Evolutionary conservation across 352 stramenopile species (phyloP), one percentile per base, ranked within the genome.

Genomic region (Phytophthora crassamura): DNA sequence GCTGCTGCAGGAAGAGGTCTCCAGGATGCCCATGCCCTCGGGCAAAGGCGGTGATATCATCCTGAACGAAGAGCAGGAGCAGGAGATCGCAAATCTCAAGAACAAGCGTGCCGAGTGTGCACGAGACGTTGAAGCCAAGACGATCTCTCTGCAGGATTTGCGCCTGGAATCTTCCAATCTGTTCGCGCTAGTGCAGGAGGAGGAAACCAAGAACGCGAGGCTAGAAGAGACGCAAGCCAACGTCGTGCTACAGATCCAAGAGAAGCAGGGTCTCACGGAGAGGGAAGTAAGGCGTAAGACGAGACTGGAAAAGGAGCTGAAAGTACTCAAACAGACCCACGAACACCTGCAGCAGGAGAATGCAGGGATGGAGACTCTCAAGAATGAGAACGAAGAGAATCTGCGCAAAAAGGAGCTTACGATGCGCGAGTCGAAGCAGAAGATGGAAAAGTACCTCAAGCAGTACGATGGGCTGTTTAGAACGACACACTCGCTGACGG

Each of bases 381-480:
- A 78, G 40, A 77, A 77, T 20, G 81, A 86, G 18, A 87, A 87
- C 40, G 80, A 88, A 40, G 82, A 90, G 30, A 88, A 64, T 46
- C 53, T 87, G 12, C 66, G 69, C 39, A 79, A 78, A 39, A 93
- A 94, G 48, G 90, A 97, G 56, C 59, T 88, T 0, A 43, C 80
- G 22, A 77, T 96, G 67, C 79, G 84, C 28, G 83, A 93, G 34
- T 88, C 82, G 39, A 96, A 96, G 69, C 74, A 88, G 7, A 92
- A 93, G 41, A 95, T 97, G 84, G 85, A 97, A 28, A 91, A 90
- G 48, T 95, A 96, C 53, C 63, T 95, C 16, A 90, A 88, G 33
- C 80, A 97, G 50, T 96, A 97, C 52, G 88, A 97, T 52, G 75
- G 68, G 8, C 74, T 97, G 2, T 96, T 94, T 47, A 77, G 84